Evolutionary conservation across 768 basidiomycete species (phyloP), one percentile per base, ranked within the genome.

Genomic region (Serendipita indica): DNA sequence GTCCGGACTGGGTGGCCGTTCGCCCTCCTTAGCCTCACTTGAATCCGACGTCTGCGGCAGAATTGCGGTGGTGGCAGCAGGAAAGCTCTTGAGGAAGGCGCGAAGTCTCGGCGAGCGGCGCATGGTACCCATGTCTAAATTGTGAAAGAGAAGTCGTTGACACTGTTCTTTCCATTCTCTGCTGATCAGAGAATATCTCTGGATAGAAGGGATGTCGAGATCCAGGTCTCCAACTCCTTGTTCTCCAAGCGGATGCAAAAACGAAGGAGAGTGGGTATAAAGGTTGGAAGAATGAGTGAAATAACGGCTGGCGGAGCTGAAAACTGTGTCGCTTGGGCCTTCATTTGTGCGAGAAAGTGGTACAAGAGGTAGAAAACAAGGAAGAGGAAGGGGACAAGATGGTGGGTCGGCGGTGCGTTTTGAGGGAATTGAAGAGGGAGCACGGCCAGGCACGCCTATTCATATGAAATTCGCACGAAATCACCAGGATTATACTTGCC

Each of bases 131-230:
- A 54, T 16, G 30, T 54, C 30, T 20, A 32, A 18, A 7, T 54
- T 4, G 30, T 54, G 49, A 28, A 54, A 54, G 16, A 54, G n/a
- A 16, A 54, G 22, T 3, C 30, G 49, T 32, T 54, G 49, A 16
- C n/a, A 20, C n/a, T 54, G 22, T 27, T 25, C 30, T 10, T 28
- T 25, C 49, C 49, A 54, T 54, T 6, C n/a, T 4, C 49, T 18
- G 20, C 20, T 22, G 30, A 54, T 32, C 7, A 54, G 49, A 25
- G 49, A 54, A 32, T 54, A 54, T 7, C n/a, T 32, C 30, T 54
- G 49, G 20, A 54, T n/a, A 54, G 49, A 54, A 32, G 49, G 49
- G 10, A 54, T 32, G 30, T 54, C 49, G 10, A 54, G 49, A 27
- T 54, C 30, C n/a, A 54, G 49, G n/a, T 54, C 49, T 20, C 49